phyloP scores from a whole-genome alignment of 768 basidiomycete species.

The Auricularia cornea region DNA sequence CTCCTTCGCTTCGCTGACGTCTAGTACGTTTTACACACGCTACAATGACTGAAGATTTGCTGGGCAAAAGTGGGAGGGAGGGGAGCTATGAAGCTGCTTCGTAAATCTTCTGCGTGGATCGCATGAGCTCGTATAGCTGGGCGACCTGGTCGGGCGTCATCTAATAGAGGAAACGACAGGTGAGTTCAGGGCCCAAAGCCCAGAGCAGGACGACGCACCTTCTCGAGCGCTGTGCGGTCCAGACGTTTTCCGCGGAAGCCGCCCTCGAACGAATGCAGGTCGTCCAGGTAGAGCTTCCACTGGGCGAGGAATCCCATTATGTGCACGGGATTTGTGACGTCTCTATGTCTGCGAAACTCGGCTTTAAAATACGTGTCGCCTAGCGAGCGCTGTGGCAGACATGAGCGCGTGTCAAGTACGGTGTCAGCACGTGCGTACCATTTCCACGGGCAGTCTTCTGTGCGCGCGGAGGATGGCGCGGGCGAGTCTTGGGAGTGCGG shows the following conservation, averaged over 20 bases:
- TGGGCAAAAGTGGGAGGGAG: not conserved
- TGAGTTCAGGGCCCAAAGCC: too few species aligned
- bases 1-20: too few species aligned
- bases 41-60: not conserved
- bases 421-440: not conserved
- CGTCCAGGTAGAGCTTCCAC: conserved; percentile 90
- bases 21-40: too few species aligned
- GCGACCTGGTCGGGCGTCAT: conserved; percentile 88
- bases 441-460: conserved; percentile 26
- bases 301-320: conserved; percentile 93
- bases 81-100: conserved; percentile 40
- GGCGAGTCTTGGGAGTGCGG: conserved; percentile 21
- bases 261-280: conserved; percentile 43
- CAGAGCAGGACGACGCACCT: conserved; percentile 34
- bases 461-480: conserved; percentile 30
- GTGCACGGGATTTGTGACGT: conserved; percentile 76
- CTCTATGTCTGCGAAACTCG: conserved; percentile 84
- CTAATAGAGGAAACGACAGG: conserved; percentile 36
- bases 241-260: conserved; percentile 57
- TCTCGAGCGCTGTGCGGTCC: conserved; percentile 65
- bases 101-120: conserved; percentile 83
- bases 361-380: conserved; percentile 34
- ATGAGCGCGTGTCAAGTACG: not conserved
- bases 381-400: conserved; percentile 24
- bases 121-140: conserved; percentile 92